Base-by-base conservation (phyloP, 78 protist genomes). In the Pigoraptor vietnamica region DNA sequence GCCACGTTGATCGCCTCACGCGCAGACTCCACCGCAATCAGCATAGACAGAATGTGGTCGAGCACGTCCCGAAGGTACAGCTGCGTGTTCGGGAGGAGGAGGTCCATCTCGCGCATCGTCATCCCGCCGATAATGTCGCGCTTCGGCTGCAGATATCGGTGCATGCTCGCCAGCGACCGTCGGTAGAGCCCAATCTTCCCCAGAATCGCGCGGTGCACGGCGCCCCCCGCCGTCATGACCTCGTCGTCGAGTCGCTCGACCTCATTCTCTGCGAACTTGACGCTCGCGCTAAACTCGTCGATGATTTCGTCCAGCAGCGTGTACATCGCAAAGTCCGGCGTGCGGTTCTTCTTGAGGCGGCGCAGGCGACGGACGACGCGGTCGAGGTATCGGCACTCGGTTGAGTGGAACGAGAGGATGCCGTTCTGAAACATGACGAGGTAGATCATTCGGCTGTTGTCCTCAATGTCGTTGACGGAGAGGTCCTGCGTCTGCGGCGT, bases 221-320 rank as follows among this genome's bases (percentile, higher is more conserved):
- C 24, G 82, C 38, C 38, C 32, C 88, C 92, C 89, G 89, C 33
- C 14, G 35, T 14, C 35, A 87, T 14, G 23, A 92, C 39, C 36
- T 87, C 24, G 34, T 92, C 93, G 88, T 92, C 93, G 1, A 92
- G 9, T 19, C 36, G 29, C 56, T 92, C 93, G 35, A 87, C 89
- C 35, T 92, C 93, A 2, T 2, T 84, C 37, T 84, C 90, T 14
- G 55, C 9, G 1, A 34, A 6, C 0, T 87, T n/a, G 23, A 87
- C 90, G 6, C 24, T 9, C 32, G 90, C 37, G 33, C 37, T 39
- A 14, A 39, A 32, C 33, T 24, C 35, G 81, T 92, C 93, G 56
- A 87, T 33, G 25, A 88, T 92, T 23, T n/a, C 89, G 88, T 92
- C 93, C 39, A 92, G 35, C 89, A 67, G 33, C 6, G 88, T 25